phyloP scores from a whole-genome alignment of 1,139 yeast species.

The Taphrina confusa region DNA sequence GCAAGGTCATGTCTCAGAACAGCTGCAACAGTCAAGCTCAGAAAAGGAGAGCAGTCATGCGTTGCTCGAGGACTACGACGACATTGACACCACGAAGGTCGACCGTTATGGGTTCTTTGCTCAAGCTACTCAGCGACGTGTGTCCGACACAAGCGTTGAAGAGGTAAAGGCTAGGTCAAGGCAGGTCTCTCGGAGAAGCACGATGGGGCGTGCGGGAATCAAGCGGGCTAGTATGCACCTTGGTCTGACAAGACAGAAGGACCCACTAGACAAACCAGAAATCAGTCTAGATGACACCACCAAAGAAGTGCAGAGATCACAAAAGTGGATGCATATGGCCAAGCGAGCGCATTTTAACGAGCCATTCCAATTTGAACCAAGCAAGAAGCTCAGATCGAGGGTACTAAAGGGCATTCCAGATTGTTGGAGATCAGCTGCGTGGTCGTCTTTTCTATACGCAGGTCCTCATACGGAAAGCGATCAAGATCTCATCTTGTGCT shows the following conservation, averaged over 20 bases:
- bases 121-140: constrained; percentile 7
- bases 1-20: no score
- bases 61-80: constrained; percentile 21
- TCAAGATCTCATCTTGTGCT: constrained; percentile 12
- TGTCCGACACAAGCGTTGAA: constrained; percentile 5
- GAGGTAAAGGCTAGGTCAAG: not conserved
- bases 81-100: constrained; percentile 9
- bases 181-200: not conserved
- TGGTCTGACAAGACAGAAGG: not conserved
- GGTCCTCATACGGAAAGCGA: constrained; percentile 23
- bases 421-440: constrained; percentile 41
- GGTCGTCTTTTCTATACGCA: constrained; percentile 32
- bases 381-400: constrained; percentile 33
- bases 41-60: no score
- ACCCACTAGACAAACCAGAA: not conserved
- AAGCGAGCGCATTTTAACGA: not conserved
- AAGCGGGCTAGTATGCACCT: constrained; percentile 18
- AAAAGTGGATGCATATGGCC: constrained; percentile 30
- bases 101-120: constrained; percentile 31
- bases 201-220: not conserved
- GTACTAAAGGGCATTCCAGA: constrained; percentile 42
- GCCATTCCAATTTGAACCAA: constrained; percentile 8
- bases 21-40: not conserved
- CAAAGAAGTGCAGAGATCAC: constrained; percentile 17
- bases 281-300: not conserved